phyloP scores from a whole-genome alignment of 345 rosid species.

The Eucalyptus rudis region DNA sequence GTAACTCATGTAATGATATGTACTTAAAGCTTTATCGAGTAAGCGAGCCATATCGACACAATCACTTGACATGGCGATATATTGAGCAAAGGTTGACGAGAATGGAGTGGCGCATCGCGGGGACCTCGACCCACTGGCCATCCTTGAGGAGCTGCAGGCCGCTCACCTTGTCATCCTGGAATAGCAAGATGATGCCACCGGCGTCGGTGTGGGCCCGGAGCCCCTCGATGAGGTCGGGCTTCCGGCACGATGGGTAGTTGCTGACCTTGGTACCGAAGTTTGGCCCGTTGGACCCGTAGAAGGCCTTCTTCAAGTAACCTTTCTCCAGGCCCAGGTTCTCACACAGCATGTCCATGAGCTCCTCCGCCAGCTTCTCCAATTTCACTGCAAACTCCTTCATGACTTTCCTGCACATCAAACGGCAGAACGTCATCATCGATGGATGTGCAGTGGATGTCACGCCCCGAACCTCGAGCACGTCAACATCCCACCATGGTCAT shows the following conservation, averaged over 20 bases:
- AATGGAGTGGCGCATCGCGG: constrained; percentile 87
- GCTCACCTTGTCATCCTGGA: constrained; percentile 82
- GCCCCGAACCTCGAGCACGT: no score
- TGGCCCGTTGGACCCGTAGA: constrained; percentile 62
- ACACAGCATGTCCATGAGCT: constrained; percentile 60
- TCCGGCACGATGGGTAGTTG: constrained; percentile 92
- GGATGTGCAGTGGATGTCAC: background rate
- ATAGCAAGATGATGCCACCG: constrained; percentile 83
- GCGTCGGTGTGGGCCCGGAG: constrained; percentile 97
- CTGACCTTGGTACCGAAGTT: constrained; percentile 92
- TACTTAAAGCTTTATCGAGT: no score
- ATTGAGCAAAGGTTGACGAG: constrained; percentile 44
- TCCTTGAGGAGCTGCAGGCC: constrained; percentile 95
- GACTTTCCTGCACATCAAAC: constrained; percentile 23
- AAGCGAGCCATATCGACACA: no score
- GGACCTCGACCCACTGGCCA: constrained; percentile 84
- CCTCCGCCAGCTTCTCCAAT: constrained; percentile 76
- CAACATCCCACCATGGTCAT: no score
- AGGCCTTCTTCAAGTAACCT: constrained; percentile 61
- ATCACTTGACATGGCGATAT: no score
- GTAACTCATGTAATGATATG: no score
- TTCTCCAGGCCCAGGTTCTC: constrained; percentile 79
- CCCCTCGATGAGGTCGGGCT: constrained; percentile 82
- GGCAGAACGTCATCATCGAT: background rate
- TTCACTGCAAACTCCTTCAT: constrained; percentile 67